Percentiles rank a stretch among this genome's conserved stretches.
Conservation (phyloP, 2,329 filamentous ascomycete genomes). For the Gyromitra esculenta region DNA sequence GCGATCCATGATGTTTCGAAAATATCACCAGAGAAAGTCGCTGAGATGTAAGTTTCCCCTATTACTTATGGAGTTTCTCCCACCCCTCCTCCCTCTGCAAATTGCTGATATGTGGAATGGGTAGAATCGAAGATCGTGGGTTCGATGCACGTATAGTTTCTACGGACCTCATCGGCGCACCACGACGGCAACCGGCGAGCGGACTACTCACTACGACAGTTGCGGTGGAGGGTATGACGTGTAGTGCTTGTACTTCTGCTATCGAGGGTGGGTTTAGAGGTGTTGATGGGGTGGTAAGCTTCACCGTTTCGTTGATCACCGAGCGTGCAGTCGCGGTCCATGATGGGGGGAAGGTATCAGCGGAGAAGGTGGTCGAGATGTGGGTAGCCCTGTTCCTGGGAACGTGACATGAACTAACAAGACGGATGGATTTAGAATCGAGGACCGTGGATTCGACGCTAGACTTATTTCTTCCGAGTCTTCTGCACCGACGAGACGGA, state of each 20-base stretch:
- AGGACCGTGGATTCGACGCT: constrained; percentile 81
- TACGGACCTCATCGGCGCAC: constrained; percentile 63
- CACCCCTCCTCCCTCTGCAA: no score
- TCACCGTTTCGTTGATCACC: constrained; percentile 93
- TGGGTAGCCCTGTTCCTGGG: constrained; percentile 1
- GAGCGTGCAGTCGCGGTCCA: constrained; percentile 64
- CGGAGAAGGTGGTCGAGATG: constrained; percentile 68
- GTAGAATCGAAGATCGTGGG: constrained; percentile 75
- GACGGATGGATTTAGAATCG: constrained; percentile 61
- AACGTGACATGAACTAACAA: not conserved
- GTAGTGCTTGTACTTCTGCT: constrained; percentile 91
- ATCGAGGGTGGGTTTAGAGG: constrained; percentile 77
- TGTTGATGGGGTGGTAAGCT: constrained; percentile 80
- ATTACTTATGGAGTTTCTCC: constrained; percentile 65
- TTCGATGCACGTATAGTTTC: constrained; percentile 84
- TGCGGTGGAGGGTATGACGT: constrained; percentile 95
- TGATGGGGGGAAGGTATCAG: constrained; percentile 68
- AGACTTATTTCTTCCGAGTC: constrained; percentile 76
- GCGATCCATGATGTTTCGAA: constrained; percentile 83
- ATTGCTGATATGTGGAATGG: constrained; percentile 9
- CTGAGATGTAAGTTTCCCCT: constrained; percentile 60
- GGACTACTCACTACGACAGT: constrained; percentile 74
- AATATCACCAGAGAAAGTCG: constrained; percentile 76
- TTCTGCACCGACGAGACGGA: constrained; percentile 69
- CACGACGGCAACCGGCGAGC: constrained; percentile 62